Evolutionary conservation across 331 rosid species (phyloP).

Genomic region (Rhamnella rubrinervis): DNA sequence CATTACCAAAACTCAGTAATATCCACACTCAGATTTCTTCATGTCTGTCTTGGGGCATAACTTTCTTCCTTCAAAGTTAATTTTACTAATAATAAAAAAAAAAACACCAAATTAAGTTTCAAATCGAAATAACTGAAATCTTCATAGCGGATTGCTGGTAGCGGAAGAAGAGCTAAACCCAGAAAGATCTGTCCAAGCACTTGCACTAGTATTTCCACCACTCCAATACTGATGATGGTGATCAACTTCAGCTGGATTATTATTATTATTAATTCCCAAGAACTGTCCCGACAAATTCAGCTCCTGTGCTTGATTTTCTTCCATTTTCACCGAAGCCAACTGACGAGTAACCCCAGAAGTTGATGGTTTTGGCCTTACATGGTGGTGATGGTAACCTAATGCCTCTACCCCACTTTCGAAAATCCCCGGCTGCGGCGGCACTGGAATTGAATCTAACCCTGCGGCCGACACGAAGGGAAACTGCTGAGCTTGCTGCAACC

Average conservation of each 20-base stretch:
- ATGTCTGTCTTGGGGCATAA: slow-evolving; percentile 1
- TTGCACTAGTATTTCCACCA: not conserved
- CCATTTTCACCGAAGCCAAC: slow-evolving; percentile 67
- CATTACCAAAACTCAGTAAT: slow-evolving; percentile 31
- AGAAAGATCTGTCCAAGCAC: slow-evolving; percentile 76
- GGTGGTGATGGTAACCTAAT: slow-evolving; percentile 28
- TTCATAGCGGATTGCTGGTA: slow-evolving; percentile 55
- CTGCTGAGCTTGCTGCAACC: slow-evolving; percentile 66
- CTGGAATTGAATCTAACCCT: slow-evolving; percentile 46
- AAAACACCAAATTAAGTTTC: slow-evolving; percentile 31
- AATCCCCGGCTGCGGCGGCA: slow-evolving; percentile 24
- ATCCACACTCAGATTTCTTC: slow-evolving; percentile 28
- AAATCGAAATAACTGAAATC: not conserved
- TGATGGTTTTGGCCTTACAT: slow-evolving; percentile 35
- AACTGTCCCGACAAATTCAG: slow-evolving; percentile 61
- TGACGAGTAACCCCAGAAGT: slow-evolving; percentile 38
- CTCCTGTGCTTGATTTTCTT: slow-evolving; percentile 42
- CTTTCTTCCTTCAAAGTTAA: slow-evolving; percentile 8
- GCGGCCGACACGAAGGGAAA: slow-evolving; percentile 60
- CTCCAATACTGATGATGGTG: slow-evolving; percentile 58
- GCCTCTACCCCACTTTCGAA: slow-evolving; percentile 42
- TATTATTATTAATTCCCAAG: slow-evolving; percentile 41
- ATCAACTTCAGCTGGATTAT: slow-evolving; percentile 5
- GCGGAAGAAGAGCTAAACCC: slow-evolving; percentile 65
- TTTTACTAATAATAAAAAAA: not conserved